Evolutionary conservation across 768 basidiomycete species (phyloP).

Genomic region (Tylopilus vinaceipallidus): DNA sequence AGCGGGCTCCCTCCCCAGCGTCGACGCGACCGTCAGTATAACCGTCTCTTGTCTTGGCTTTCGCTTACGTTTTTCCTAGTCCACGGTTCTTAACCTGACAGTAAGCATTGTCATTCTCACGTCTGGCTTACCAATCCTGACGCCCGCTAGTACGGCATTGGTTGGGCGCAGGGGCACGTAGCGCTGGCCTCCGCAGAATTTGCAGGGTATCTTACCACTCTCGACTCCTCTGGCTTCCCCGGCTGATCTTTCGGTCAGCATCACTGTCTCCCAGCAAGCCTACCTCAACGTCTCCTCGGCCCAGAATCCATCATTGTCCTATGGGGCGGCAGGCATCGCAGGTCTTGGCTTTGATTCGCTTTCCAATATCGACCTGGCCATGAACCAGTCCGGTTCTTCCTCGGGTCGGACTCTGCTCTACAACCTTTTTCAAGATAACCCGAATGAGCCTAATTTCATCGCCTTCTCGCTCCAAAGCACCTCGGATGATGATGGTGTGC

Average conservation of each 20-base stretch:
- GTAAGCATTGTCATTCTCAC: slow-evolving; percentile 33
- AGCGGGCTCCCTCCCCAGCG: slow-evolving; percentile 46
- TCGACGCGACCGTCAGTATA: slow-evolving; percentile 46
- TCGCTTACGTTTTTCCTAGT: slow-evolving; percentile 31
- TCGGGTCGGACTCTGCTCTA: slow-evolving; percentile 70
- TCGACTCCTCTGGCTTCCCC: slow-evolving; percentile 1
- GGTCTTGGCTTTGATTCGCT: slow-evolving; percentile 79
- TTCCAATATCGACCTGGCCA: slow-evolving; percentile 62
- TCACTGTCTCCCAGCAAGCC: slow-evolving; percentile 66
- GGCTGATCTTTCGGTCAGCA: slow-evolving; percentile 37
- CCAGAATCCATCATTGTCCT: slow-evolving; percentile 70
- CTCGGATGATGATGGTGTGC: slow-evolving; percentile 50
- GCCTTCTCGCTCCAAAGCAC: slow-evolving; percentile 70
- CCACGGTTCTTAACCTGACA: slow-evolving; percentile 56
- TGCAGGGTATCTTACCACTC: slow-evolving; percentile 52
- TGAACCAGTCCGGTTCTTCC: slow-evolving; percentile 56
- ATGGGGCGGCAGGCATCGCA: slow-evolving; percentile 68
- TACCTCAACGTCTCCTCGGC: slow-evolving; percentile 61
- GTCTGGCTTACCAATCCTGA: slow-evolving; percentile 1
- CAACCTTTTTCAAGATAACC: slow-evolving; percentile 72
- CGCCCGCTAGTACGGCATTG: slow-evolving; percentile 65
- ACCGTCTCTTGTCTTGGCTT: background rate
- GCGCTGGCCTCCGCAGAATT: slow-evolving; percentile 63
- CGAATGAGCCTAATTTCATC: slow-evolving; percentile 74
- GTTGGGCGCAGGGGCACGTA: slow-evolving; percentile 70